Conservation (phyloP, 371 early-diverging fungal genomes). For the Lichtheimia ornata region DNA sequence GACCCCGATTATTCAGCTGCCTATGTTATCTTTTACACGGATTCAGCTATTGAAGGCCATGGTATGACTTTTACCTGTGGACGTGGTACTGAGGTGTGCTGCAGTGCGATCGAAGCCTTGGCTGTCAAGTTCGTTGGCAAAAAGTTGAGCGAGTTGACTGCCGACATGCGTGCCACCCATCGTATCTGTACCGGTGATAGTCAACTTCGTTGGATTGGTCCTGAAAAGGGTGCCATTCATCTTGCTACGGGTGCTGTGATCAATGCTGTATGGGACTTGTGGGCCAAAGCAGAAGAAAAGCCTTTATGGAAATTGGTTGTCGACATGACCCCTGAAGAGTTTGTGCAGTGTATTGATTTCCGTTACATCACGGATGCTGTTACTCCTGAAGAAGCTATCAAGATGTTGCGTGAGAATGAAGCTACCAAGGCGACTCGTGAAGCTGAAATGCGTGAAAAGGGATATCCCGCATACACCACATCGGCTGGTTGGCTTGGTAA, state of each 20-base stretch:
- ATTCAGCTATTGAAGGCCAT: slow-evolving; percentile 39
- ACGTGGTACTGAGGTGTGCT: slow-evolving; percentile 51
- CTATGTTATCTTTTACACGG: slow-evolving; percentile 51
- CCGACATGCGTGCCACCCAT: slow-evolving; percentile 49
- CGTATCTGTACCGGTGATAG: slow-evolving; percentile 53
- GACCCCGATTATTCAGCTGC: slow-evolving; percentile 59
- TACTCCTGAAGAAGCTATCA: slow-evolving; percentile 52
- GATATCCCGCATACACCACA: slow-evolving; percentile 53
- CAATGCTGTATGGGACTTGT: slow-evolving; percentile 59
- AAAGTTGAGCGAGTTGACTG: slow-evolving; percentile 27
- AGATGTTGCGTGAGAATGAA: slow-evolving; percentile 35
- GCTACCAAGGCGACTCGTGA: slow-evolving; percentile 39
- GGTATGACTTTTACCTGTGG: slow-evolving; percentile 57
- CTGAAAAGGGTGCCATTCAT: slow-evolving; percentile 55
- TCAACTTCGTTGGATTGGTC: slow-evolving; percentile 57
- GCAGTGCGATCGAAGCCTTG: slow-evolving; percentile 43
- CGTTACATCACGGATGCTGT: slow-evolving; percentile 58
- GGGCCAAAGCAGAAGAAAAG: slow-evolving; percentile 56
- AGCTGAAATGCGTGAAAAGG: slow-evolving; percentile 37
- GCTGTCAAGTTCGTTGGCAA: slow-evolving; percentile 45
- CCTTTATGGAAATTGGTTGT: slow-evolving; percentile 56
- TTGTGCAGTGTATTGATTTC: slow-evolving; percentile 55
- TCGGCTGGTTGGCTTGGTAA: slow-evolving; percentile 58
- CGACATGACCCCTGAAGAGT: slow-evolving; percentile 54
- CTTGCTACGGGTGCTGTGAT: slow-evolving; percentile 56